Conservation (phyloP, 2,329 filamentous ascomycete genomes). For the Pleurostoma richardsiae region DNA sequence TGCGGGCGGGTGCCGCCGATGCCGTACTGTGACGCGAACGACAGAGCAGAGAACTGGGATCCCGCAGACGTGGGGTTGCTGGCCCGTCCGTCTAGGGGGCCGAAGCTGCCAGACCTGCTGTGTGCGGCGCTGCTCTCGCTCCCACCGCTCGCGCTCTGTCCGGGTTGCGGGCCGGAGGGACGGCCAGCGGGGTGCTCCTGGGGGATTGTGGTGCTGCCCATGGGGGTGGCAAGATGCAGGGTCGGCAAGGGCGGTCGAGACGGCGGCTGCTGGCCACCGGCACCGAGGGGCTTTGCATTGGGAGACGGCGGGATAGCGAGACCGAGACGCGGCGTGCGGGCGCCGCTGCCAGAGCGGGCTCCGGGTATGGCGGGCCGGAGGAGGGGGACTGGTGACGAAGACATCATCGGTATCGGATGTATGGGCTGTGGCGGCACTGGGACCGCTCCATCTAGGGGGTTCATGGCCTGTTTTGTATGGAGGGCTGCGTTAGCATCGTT, state of each 20-base stretch:
- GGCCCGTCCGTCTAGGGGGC: conserved; percentile 65
- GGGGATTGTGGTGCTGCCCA: conserved; percentile 71
- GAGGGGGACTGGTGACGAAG: conserved; percentile 68
- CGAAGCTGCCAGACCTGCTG: conserved; percentile 81
- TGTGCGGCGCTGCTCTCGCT: conserved; percentile 77
- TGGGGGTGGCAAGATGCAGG: conserved; percentile 80
- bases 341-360: conserved; percentile 53
- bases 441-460: conserved; percentile 3
- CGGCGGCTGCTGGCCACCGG: conserved; percentile 30
- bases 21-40: conserved; percentile 69
- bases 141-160: conserved; percentile 65
- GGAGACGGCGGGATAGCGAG: conserved; percentile 87
- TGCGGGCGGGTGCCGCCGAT: conserved; percentile 61
- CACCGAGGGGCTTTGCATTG: conserved; percentile 69
- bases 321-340: conserved; percentile 71
- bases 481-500: neutral
- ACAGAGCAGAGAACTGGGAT: conserved; percentile 80
- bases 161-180: conserved; percentile 49
- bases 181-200: conserved; percentile 57
- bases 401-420: conserved; percentile 54
- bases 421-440: conserved; percentile 16
- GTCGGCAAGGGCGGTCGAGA: conserved; percentile 67
- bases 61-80: conserved; percentile 83
- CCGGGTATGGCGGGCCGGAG: conserved; percentile 80
- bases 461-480: conserved; percentile 1